Percentiles rank a stretch among this genome's conserved stretches.
These are phyloP conservation scores for Trichomonascaceae sp. DNA, from an alignment of 1,139 yeast species.

Conservation along the genomic window DNA sequence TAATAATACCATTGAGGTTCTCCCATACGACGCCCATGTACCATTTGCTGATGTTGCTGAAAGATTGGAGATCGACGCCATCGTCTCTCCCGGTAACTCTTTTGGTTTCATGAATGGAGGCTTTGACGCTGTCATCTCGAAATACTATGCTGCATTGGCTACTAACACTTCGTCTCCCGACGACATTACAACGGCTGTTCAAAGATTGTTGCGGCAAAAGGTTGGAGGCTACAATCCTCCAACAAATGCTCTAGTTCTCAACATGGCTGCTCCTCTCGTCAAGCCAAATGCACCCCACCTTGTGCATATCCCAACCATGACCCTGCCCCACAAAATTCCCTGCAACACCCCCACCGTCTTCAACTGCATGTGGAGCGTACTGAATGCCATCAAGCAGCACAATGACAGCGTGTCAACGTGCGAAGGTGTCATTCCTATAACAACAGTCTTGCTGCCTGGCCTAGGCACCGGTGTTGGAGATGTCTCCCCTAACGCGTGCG, in stretches of 20 bases:
- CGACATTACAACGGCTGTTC: conserved; percentile 12
- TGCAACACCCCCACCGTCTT: conserved; percentile 24
- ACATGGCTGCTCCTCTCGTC: conserved; percentile 7
- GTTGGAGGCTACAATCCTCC: conserved; percentile 27
- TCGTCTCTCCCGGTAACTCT: conserved; percentile 44
- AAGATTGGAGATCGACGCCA: conserved; percentile 14
- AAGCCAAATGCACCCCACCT: conserved; percentile 18
- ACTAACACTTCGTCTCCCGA: conserved; percentile 5
- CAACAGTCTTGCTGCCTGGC: conserved; percentile 33
- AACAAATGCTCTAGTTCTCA: conserved; percentile 20
- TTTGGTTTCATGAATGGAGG: conserved; percentile 41
- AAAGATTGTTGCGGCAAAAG: conserved; percentile 9
- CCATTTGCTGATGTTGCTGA: conserved; percentile 7
- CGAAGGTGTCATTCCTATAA: neutral
- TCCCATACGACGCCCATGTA: conserved; percentile 5
- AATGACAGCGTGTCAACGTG: conserved; percentile 8
- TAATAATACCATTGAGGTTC: conserved; percentile 3
- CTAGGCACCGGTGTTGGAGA: conserved; percentile 40
- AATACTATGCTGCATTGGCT: conserved; percentile 22
- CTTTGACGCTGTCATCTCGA: conserved; percentile 32
- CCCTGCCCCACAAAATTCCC: conserved; percentile 25
- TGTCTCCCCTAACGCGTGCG: conserved; percentile 27
- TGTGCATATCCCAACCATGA: conserved; percentile 37
- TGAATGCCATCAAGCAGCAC: conserved; percentile 19
- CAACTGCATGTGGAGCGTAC: conserved; percentile 35